A percentile compares a stretch with the other conserved stretches of the same genome.
phyloP scores from a whole-genome alignment of 129 eudicot genomes.

The Helianthus tuberosus region DNA sequence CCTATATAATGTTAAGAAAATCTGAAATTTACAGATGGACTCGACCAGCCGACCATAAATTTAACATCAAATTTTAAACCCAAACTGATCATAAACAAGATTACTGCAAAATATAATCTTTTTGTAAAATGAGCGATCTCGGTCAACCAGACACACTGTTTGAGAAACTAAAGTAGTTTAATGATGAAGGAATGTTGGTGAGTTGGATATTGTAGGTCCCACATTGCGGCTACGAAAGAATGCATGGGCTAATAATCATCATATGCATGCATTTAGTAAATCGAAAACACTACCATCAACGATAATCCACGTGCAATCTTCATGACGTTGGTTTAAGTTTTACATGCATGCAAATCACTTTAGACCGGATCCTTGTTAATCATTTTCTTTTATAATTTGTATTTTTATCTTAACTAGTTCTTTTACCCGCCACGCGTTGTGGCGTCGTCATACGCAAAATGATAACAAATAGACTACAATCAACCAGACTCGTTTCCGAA shows the following conservation, averaged over 20 bases:
- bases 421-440: too few relatives aligned
- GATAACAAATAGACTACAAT: too few relatives aligned
- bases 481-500: too few relatives aligned
- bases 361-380: not conserved
- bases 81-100: not conserved
- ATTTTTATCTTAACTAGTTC: not conserved
- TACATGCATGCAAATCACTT: conserved; percentile 22
- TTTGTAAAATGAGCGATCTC: not conserved
- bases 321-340: conserved; percentile 22
- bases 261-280: conserved; percentile 27
- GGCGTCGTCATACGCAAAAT: too few relatives aligned
- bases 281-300: conserved; percentile 18
- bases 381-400: not conserved
- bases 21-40: too few relatives aligned
- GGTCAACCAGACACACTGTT: conserved; percentile 25
- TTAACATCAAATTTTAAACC: not conserved
- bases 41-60: not conserved
- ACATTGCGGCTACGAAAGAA: conserved; percentile 40
- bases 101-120: not conserved
- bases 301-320: conserved; percentile 11
- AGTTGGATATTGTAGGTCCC: conserved; percentile 46
- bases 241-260: conserved; percentile 42
- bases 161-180: conserved; percentile 25
- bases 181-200: conserved; percentile 33
- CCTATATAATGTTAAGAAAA: too few relatives aligned